These are phyloP conservation scores for Papiliotrema fonsecae DNA, from an alignment of 1,284 basidiomycete genomes.

Conservation along the genomic window DNA sequence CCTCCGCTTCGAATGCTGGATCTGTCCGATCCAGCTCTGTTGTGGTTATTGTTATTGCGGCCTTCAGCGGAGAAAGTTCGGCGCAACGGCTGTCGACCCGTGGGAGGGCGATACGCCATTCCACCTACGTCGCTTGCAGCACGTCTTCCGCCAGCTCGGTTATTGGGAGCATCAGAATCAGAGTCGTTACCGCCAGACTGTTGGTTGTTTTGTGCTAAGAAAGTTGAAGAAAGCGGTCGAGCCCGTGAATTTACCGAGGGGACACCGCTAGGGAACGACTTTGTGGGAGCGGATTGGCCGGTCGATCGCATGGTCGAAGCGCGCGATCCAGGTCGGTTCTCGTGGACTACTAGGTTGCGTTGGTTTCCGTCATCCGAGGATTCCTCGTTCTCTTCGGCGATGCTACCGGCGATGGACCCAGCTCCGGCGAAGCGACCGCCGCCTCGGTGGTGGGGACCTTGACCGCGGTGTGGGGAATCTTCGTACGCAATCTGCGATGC, in stretches of 20 bases:
- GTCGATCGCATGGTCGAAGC: constrained; percentile 1
- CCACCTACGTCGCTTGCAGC: constrained; percentile 41
- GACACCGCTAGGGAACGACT: constrained; percentile 29
- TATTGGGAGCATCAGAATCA: constrained; percentile 15
- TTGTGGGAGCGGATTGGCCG: constrained; percentile 6
- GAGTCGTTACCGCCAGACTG: constrained; percentile 5
- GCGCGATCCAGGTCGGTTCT: constrained; percentile 30
- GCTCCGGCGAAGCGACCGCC: constrained; percentile 12
- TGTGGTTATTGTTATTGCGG: too few relatives aligned
- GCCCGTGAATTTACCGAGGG: constrained; percentile 26
- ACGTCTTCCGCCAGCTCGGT: constrained; percentile 21
- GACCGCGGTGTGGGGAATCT: constrained; percentile 18
- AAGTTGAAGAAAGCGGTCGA: constrained; percentile 18
- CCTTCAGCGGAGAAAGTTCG: constrained; percentile 38
- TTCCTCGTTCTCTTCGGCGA: constrained; percentile 46
- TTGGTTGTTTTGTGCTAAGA: not conserved
- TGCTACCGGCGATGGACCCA: constrained; percentile 41
- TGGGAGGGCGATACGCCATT: constrained; percentile 25
- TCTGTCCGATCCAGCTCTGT: constrained; percentile 19
- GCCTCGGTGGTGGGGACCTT: constrained; percentile 14
- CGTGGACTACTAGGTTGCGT: constrained; percentile 41
- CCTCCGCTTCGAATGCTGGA: constrained; percentile 27
- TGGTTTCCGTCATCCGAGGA: constrained; percentile 37
- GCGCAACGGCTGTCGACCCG: constrained; percentile 23
- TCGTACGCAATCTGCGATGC: constrained; percentile 45